Evolutionary conservation across 257 asterid genomes (phyloP), one percentile per base, ranked within the genome.

Genomic region (Coffea canephora): DNA sequence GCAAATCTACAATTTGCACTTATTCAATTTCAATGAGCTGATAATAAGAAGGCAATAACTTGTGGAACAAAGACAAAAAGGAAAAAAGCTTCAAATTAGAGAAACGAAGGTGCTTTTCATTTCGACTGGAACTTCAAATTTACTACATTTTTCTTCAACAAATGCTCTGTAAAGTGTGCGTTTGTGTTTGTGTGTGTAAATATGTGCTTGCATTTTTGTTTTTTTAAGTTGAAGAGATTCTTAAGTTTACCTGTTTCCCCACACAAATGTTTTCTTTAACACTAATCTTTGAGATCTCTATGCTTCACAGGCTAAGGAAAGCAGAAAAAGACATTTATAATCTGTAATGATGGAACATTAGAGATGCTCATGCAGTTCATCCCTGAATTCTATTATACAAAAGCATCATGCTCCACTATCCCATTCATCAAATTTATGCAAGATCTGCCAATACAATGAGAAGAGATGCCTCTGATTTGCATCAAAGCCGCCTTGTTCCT

Each of bases 381-480:
- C 80, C 82, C 67, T 66, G 71, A 27, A 62, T 55, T 79, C 79
- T 79, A 83, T 82, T 62, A 52, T 25, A 77, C 83, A 83, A 77
- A 31, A 23, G 78, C 76, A 76, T 82, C 62, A 15, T 21, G 52
- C 76, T 41, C 81, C 71, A 46, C 72, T 68, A 36, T 21, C 19
- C 31, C 34, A 50, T 71, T 41, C 23, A 61, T 68, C 80, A 74
- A 72, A 23, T 4, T 31, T 74, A 54, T 10, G 78, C 75, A 69
- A 52, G 54, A 50, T 15, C n/a, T 55, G 59, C 74, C 69, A 19
- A 72, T 46, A 23, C 46, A 39, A 43, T n/a, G 70, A 54, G 54
- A n/a, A 61, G 59, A 14, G 27, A 21, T 64, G 23, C 57, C 77
- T 67, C 73, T 71, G 50, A 45, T n/a, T 69, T 2, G 34, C 65